phyloP scores from a whole-genome alignment of 345 rosid species.

The Noccaea bulbosa region DNA sequence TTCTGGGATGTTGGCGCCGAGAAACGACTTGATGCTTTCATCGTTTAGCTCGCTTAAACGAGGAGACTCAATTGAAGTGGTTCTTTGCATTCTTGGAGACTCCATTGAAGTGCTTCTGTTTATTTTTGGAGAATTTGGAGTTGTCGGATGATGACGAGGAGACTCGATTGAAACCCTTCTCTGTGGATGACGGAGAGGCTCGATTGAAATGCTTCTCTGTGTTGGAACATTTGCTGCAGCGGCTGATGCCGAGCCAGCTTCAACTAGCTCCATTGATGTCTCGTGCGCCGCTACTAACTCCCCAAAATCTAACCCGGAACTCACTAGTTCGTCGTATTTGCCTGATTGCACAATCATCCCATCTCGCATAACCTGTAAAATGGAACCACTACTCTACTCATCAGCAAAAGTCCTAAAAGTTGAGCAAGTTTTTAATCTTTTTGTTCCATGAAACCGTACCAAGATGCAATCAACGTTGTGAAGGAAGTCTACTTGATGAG shows the following conservation, averaged over 20 bases:
- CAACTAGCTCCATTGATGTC: constrained; percentile 87
- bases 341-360: constrained; percentile 95
- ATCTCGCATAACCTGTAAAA: constrained; percentile 82
- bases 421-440: background rate
- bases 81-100: constrained; percentile 38
- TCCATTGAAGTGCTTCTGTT: constrained; percentile 40
- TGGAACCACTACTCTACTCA: constrained; percentile 16
- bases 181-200: constrained; percentile 29
- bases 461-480: constrained; percentile 80
- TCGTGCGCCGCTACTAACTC: constrained; percentile 89
- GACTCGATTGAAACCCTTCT: constrained; percentile 34
- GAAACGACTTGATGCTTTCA: constrained; percentile 47
- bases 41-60: constrained; percentile 53
- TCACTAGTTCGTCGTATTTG: constrained; percentile 62
- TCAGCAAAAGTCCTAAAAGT: constrained; percentile 5
- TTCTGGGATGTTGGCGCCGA: constrained; percentile 54
- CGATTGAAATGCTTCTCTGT: constrained; percentile 34
- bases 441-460: constrained; percentile 43
- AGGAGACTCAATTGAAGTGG: constrained; percentile 42
- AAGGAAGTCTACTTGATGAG: constrained; percentile 97
- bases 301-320: constrained; percentile 67
- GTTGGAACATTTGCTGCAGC: constrained; percentile 43
- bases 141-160: constrained; percentile 30
- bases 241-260: constrained; percentile 43
- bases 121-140: constrained; percentile 42